These are phyloP conservation scores for Gliomastix tumulicola DNA, from an alignment of 2,329 filamentous ascomycete genomes.

Conservation along the genomic window DNA sequence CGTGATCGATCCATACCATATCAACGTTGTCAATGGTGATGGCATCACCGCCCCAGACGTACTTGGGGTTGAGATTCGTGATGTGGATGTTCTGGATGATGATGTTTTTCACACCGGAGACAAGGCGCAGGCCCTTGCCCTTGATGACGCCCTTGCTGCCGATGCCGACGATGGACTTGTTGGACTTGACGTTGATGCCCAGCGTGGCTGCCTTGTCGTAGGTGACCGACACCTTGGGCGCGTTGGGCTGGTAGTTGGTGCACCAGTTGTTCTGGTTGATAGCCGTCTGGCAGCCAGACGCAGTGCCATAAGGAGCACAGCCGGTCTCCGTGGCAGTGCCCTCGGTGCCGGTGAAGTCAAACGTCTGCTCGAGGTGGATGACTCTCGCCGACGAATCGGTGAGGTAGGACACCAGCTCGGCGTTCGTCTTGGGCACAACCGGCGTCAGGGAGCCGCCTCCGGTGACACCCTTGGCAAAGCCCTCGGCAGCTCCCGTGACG, in stretches of 20 bases:
- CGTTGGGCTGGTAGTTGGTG: conserved; percentile 6
- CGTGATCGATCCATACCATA: conserved; percentile 44
- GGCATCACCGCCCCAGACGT: conserved; percentile 54
- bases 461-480: conserved; percentile 44
- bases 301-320: conserved; percentile 52
- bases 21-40: conserved; percentile 43
- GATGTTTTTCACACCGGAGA: conserved; percentile 40
- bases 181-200: conserved; percentile 41
- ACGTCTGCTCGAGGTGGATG: conserved; percentile 50
- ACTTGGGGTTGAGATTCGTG: conserved; percentile 47
- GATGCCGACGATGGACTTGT: conserved; percentile 49
- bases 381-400: conserved; percentile 43
- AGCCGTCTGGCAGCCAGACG: conserved; percentile 42
- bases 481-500: conserved; percentile 29
- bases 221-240: conserved; percentile 9
- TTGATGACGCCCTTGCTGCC: conserved; percentile 47
- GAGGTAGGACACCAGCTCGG: conserved; percentile 53
- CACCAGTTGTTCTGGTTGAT: conserved; percentile 7
- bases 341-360: conserved; percentile 49
- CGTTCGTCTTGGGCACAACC: conserved; percentile 44
- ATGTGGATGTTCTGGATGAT: conserved; percentile 55
- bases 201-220: conserved; percentile 22
- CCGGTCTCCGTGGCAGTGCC: conserved; percentile 44
- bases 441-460: conserved; percentile 49
- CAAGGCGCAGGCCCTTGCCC: conserved; percentile 48